Conservation (phyloP, 1,284 basidiomycete genomes). For the Acaromyces ingoldii region DNA sequence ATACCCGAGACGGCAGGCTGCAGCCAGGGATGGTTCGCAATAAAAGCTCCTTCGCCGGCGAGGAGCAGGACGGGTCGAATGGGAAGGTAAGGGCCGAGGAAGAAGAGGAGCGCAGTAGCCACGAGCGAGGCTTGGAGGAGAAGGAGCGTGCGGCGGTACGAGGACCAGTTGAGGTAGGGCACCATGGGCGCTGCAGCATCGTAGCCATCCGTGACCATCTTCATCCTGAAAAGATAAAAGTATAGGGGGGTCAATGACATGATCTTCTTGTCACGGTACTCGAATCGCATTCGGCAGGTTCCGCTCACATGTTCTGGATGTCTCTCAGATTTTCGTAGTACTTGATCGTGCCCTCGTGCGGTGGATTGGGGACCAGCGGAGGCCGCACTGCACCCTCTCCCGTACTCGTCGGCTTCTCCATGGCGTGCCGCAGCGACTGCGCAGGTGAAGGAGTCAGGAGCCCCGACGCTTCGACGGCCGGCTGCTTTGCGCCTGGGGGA, state of each 20-base stretch:
- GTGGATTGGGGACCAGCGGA: conserved; percentile 41
- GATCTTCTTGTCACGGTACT: no score
- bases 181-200: conserved; percentile 42
- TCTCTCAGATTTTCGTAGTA: conserved; percentile 50
- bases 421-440: conserved; percentile 6
- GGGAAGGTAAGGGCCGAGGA: conserved; percentile 43
- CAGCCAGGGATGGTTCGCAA: conserved; percentile 47
- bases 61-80: conserved; percentile 38
- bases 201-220: conserved; percentile 47
- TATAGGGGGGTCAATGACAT: no score
- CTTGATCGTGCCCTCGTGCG: conserved; percentile 43
- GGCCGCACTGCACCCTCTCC: conserved; percentile 15
- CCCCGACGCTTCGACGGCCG: not conserved
- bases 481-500: not conserved
- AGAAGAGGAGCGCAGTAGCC: conserved; percentile 35
- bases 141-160: conserved; percentile 38
- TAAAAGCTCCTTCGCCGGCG: conserved; percentile 44
- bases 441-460: conserved; percentile 7
- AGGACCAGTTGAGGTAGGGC: conserved; percentile 50
- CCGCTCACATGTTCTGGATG: conserved; percentile 48
- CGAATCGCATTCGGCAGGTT: no score
- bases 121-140: conserved; percentile 43
- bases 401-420: conserved; percentile 13
- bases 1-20: conserved; percentile 28
- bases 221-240: conserved; percentile 29